Evolutionary conservation across 225 moss, liverwort and hornwort genomes (phyloP).

Genomic region (Polytrichum formosum): DNA sequence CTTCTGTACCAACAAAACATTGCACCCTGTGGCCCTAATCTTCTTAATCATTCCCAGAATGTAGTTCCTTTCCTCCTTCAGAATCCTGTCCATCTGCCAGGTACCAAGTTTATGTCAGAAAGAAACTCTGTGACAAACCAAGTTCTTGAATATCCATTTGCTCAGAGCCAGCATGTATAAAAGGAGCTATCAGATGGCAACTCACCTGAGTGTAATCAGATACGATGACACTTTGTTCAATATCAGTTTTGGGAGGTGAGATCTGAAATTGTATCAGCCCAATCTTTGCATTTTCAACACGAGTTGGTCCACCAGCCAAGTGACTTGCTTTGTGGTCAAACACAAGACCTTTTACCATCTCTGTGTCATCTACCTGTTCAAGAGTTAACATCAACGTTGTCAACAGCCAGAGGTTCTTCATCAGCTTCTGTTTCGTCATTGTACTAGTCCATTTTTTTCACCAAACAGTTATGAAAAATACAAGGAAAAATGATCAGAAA

Average conservation of each 20-base stretch:
- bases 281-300: conserved; percentile 86
- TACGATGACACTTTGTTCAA: conserved; percentile 92
- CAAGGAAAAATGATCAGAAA: too few species aligned
- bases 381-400: not conserved
- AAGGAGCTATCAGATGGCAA: not conserved
- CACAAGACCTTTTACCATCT: conserved; percentile 86
- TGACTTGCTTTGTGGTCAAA: conserved; percentile 99
- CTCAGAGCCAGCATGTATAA: not conserved
- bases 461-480: too few species aligned
- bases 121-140: not conserved
- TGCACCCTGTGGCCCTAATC: conserved; percentile 91
- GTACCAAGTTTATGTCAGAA: not conserved
- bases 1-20: conserved; percentile 84
- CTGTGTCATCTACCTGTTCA: conserved; percentile 89
- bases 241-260: conserved; percentile 95
- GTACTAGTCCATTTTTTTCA: too few species aligned
- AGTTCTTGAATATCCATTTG: not conserved
- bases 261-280: conserved; percentile 93
- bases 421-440: too few species aligned
- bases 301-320: conserved; percentile 88
- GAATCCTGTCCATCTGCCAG: conserved; percentile 90
- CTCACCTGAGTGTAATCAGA: conserved; percentile 94
- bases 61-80: conserved; percentile 97
- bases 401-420: not conserved
- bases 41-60: conserved; percentile 98